Evolutionary conservation across 73 alveolate species (phyloP).

Genomic region (Stentor coeruleus): DNA sequence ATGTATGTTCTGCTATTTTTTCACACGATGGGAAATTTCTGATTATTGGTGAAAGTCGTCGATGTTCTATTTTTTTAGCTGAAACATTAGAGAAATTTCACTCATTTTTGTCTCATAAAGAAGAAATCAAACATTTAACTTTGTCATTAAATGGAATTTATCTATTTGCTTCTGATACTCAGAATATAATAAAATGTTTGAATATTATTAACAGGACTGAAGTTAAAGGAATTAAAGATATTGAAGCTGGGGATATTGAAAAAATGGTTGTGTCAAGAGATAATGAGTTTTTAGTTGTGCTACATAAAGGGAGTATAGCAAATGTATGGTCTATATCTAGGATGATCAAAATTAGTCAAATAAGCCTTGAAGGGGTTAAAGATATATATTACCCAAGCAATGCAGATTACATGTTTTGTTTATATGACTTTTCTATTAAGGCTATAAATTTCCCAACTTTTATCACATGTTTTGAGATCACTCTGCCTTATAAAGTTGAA

Average conservation of each 20-base stretch:
- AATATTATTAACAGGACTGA: background rate
- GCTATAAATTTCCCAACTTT: background rate
- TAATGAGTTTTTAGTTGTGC: background rate
- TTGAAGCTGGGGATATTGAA: background rate
- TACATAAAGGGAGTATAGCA: too few species aligned
- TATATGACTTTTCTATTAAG: too few species aligned
- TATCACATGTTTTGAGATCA: background rate
- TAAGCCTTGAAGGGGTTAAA: too few species aligned
- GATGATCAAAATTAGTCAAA: background rate
- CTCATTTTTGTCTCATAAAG: background rate
- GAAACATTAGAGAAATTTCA: background rate
- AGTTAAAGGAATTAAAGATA: too few species aligned
- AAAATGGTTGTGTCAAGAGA: background rate
- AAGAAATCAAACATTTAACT: background rate
- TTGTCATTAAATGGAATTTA: background rate
- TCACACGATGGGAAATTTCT: background rate
- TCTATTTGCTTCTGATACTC: background rate
- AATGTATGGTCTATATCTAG: background rate
- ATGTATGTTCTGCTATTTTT: background rate
- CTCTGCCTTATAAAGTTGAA: background rate
- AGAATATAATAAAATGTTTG: background rate
- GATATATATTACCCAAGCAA: too few species aligned
- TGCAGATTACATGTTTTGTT: too few species aligned
- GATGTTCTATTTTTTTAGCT: background rate
- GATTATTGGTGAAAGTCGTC: background rate